phyloP scores from a whole-genome alignment of 129 eudicot species.

The Cynara cardunculus region DNA sequence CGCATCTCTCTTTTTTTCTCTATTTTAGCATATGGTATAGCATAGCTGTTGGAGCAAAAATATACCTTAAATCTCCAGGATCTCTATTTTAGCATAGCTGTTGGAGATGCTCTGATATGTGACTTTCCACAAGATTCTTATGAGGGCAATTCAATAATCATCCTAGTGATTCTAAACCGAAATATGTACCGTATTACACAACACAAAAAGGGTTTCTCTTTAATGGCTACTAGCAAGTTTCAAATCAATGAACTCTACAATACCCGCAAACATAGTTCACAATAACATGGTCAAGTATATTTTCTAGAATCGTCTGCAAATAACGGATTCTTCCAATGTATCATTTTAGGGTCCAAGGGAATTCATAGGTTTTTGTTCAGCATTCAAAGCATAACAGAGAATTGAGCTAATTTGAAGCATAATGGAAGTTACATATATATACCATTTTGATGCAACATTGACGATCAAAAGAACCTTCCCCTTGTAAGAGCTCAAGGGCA shows the following conservation, averaged over 20 bases:
- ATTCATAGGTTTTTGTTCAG: not conserved
- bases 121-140: not conserved
- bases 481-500: conserved; percentile 65
- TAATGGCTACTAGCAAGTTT: conserved; percentile 1
- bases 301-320: not conserved
- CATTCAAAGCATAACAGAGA: not conserved
- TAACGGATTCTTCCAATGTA: not conserved
- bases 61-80: no score
- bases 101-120: no score
- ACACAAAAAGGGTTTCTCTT: conserved; percentile 1
- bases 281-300: not conserved
- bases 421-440: not conserved
- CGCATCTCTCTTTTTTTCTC: no score
- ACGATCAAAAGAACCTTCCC: conserved; percentile 85
- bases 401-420: not conserved
- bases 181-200: not conserved
- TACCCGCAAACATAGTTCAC: not conserved
- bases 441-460: conserved; percentile 95
- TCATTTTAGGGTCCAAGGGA: not conserved
- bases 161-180: conserved; percentile 5
- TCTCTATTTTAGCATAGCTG: no score
- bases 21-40: no score
- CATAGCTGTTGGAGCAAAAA: no score
- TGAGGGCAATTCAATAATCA: not conserved
- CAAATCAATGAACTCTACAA: not conserved